phyloP scores from a whole-genome alignment of 1,284 basidiomycete species.

The Cystobasidiaceae sp. region DNA sequence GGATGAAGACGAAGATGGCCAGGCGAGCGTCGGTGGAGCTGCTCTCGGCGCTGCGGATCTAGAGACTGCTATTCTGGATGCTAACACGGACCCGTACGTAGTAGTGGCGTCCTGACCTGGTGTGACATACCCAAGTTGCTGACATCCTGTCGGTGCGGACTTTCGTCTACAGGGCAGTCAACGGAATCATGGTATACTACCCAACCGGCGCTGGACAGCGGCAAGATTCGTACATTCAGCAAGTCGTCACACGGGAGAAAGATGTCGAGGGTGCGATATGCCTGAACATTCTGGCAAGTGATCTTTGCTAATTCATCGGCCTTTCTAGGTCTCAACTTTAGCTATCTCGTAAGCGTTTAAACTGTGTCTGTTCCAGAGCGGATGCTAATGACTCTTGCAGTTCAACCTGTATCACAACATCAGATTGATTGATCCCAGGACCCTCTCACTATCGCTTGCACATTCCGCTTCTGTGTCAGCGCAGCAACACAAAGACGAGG shows the following conservation, averaged over 20 bases:
- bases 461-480: slow-evolving; percentile 34
- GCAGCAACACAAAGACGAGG: neutral
- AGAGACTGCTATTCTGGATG: slow-evolving; percentile 86
- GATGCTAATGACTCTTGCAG: slow-evolving; percentile 44
- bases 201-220: slow-evolving; percentile 82
- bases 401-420: slow-evolving; percentile 92
- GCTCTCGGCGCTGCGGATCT: slow-evolving; percentile 50
- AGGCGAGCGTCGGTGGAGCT: slow-evolving; percentile 51
- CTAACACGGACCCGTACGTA: slow-evolving; percentile 45
- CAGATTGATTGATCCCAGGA: slow-evolving; percentile 50
- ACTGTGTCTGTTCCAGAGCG: too few relatives aligned
- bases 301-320: neutral
- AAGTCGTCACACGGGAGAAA: slow-evolving; percentile 91
- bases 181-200: slow-evolving; percentile 98
- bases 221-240: slow-evolving; percentile 69
- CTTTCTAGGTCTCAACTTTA: slow-evolving; percentile 28
- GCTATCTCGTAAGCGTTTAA: slow-evolving; percentile 7
- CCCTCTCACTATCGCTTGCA: slow-evolving; percentile 46
- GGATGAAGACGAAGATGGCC: slow-evolving; percentile 47
- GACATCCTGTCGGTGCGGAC: neutral
- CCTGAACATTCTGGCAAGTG: slow-evolving; percentile 32
- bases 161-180: slow-evolving; percentile 39
- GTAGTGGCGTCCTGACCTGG: neutral
- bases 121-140: neutral
- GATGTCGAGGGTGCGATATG: slow-evolving; percentile 96